Evolutionary conservation across 352 stramenopile genomes (phyloP), one percentile per base, ranked within the genome.

Genomic region (Phytophthora hybrid): DNA sequence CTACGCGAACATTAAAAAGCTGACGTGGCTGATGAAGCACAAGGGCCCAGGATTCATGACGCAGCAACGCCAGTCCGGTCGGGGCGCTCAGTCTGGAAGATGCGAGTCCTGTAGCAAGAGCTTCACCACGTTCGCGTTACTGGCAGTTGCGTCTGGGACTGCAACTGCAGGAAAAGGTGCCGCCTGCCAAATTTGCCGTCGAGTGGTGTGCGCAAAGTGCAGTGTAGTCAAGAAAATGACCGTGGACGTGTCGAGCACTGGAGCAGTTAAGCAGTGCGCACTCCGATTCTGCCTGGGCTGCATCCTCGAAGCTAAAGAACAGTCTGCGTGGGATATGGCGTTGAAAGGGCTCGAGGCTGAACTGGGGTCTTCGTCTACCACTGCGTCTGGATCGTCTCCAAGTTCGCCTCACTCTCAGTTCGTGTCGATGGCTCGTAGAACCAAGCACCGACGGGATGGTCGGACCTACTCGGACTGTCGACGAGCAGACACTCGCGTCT

Each of bases 211-310:
- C 66, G 16, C 59, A 23, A 82, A 83, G 32, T 93, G 85, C 63
- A 83, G 70, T 11, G 76, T 91, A 4, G 39, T 82, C 23, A 91
- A 91, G 66, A 85, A 85, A 18, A 80, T 90, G 57, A 83, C 82
- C 2, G 60, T 92, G n/a, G 80, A 92, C 57, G 69, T 90, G 11
- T 74, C 76, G 1, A 16, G 52, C 6, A 72, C 80, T 37, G 71
- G 61, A 1, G 53, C 64, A 44, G 73, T 83, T 10, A 73, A 73
- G 26, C 80, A 90, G 31, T 71, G 72, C 4, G 18, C 77, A 18
- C 62, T 91, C 44, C 73, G 74, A 9, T 92, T 90, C 60, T 92
- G 83, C 21, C 60, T 88, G 31, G 66, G 32, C 14, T 90, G 83
- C 54, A 32, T 91, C 1, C 60, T 89, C 10, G 71, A 85, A 64